Conservation (phyloP, 2,329 filamentous ascomycete species). For the Talaromyces rugulosus region DNA sequence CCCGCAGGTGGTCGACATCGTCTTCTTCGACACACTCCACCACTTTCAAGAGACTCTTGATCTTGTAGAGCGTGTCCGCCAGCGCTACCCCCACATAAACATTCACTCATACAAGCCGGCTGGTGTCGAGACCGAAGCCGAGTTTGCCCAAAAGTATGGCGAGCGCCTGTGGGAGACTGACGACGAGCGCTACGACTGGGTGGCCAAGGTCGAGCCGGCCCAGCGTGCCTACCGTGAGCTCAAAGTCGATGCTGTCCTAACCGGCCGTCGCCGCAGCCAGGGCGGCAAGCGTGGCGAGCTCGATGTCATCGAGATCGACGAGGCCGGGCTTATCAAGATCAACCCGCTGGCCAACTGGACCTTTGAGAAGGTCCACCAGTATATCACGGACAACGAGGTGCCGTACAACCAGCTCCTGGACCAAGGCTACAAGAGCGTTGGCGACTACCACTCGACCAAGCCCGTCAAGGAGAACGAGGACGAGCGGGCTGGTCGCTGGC, state of each 20-base stretch:
- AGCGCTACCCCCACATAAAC: slow-evolving; percentile 70
- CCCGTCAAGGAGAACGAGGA: slow-evolving; percentile 89
- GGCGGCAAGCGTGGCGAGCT: slow-evolving; percentile 88
- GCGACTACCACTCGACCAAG: slow-evolving; percentile 95
- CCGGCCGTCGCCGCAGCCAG: slow-evolving; percentile 85
- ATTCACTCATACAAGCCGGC: slow-evolving; percentile 89
- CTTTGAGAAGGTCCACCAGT: slow-evolving; percentile 83
- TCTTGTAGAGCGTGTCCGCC: slow-evolving; percentile 69
- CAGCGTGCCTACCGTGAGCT: slow-evolving; percentile 86
- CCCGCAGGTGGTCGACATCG: slow-evolving; percentile 47
- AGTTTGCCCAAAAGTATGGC: slow-evolving; percentile 81
- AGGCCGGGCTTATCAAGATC: slow-evolving; percentile 90
- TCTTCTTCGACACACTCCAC: slow-evolving; percentile 81
- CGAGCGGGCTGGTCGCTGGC: slow-evolving; percentile 94
- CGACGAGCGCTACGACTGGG: slow-evolving; percentile 89
- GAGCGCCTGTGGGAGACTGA: slow-evolving; percentile 78
- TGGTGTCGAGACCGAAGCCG: slow-evolving; percentile 64
- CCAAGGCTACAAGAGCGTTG: slow-evolving; percentile 94
- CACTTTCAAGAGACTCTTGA: slow-evolving; percentile 75
- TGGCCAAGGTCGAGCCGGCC: slow-evolving; percentile 95
- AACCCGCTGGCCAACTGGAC: slow-evolving; percentile 95
- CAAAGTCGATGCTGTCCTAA: slow-evolving; percentile 83
- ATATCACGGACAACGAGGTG: slow-evolving; percentile 79
- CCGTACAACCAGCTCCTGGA: slow-evolving; percentile 92
- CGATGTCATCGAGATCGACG: slow-evolving; percentile 88